Evolutionary conservation across 192 early-diverging fungal genomes (phyloP).

Genomic region (Backusella westeae): DNA sequence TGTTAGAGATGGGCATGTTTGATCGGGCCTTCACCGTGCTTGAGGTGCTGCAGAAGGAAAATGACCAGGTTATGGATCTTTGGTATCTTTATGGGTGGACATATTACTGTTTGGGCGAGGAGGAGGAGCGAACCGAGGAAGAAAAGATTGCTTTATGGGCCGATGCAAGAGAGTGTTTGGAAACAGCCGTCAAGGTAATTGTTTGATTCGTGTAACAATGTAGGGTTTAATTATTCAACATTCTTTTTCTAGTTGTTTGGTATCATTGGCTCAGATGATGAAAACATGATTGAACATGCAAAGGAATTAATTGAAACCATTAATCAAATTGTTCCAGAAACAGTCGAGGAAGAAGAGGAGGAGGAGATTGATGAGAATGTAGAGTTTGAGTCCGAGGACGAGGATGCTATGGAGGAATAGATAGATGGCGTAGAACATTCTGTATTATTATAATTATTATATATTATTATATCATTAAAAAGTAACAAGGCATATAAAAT

Average conservation of each 20-base stretch:
- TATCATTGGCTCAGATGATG: slow-evolving; percentile 62
- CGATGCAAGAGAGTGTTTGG: slow-evolving; percentile 80
- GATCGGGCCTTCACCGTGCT: slow-evolving; percentile 78
- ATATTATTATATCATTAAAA: not conserved
- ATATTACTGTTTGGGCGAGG: slow-evolving; percentile 75
- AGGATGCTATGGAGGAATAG: slow-evolving; percentile 37
- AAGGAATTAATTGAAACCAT: slow-evolving; percentile 67
- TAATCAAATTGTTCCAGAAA: slow-evolving; percentile 45
- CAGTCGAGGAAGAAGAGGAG: slow-evolving; percentile 44
- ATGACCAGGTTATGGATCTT: slow-evolving; percentile 88
- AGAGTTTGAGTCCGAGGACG: slow-evolving; percentile 51
- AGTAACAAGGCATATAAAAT: not conserved
- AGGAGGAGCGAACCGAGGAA: slow-evolving; percentile 43
- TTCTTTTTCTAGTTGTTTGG: slow-evolving; percentile 51
- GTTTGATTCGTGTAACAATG: not conserved
- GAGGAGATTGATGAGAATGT: slow-evolving; percentile 49
- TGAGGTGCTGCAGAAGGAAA: slow-evolving; percentile 80
- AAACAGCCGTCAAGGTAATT: slow-evolving; percentile 57
- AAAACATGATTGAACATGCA: slow-evolving; percentile 64
- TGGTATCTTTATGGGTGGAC: slow-evolving; percentile 98
- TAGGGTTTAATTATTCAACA: not conserved
- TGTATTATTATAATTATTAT: not conserved
- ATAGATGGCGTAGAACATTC: not conserved
- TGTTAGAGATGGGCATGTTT: slow-evolving; percentile 82
- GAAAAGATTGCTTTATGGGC: slow-evolving; percentile 55